Conservation (phyloP, 768 basidiomycete genomes). For the Mycena metata region DNA sequence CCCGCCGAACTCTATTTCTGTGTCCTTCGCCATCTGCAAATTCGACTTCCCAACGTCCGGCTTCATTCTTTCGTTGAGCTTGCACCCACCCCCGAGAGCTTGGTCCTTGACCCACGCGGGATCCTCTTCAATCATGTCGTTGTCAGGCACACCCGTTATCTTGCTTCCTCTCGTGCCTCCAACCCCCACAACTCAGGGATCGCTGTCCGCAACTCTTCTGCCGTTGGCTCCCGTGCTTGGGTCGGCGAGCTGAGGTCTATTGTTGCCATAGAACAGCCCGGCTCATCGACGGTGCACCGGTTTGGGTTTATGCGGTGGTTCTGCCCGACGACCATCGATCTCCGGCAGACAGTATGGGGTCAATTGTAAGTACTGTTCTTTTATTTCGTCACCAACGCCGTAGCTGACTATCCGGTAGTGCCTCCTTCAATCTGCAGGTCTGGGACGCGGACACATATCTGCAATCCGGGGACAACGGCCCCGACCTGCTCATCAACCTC, state of each 20-base stretch:
- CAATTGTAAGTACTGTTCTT: slow-evolving; percentile 8
- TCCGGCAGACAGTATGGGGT: slow-evolving; percentile 5
- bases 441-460: slow-evolving; percentile 5
- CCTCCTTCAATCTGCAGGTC: background rate
- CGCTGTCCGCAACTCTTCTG: background rate
- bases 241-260: slow-evolving; percentile 9
- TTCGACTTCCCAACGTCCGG: background rate
- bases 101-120: background rate
- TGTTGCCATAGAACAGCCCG: background rate
- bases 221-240: background rate
- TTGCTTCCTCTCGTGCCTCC: background rate
- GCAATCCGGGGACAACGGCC: background rate
- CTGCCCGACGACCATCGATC: background rate
- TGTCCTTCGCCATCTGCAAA: slow-evolving; percentile 10
- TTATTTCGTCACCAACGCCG: too few species aligned
- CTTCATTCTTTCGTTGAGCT: slow-evolving; percentile 4
- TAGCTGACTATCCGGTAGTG: too few species aligned
- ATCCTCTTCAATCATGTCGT: slow-evolving; percentile 15
- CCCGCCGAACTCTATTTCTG: background rate
- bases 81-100: slow-evolving; percentile 6
- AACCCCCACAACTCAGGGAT: background rate
- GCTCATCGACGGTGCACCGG: background rate
- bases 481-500: slow-evolving; percentile 1
- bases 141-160: background rate
- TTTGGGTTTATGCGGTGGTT: slow-evolving; percentile 26